Conservation (phyloP, 768 basidiomycete species). For the Lactifluus echinatus region DNA sequence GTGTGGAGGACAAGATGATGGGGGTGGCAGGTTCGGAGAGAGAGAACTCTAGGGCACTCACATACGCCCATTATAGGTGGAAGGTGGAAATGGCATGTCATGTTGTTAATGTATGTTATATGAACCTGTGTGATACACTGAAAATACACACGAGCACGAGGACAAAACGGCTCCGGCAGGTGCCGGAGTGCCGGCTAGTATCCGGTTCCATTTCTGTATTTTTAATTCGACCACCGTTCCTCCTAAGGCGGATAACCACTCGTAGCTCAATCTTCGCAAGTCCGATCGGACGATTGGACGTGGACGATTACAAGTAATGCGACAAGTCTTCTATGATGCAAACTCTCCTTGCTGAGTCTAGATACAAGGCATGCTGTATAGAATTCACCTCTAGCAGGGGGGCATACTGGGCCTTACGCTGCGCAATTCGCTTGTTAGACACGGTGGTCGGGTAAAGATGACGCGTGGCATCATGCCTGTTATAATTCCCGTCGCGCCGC, state of each 20-base stretch:
- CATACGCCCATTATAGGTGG: no score
- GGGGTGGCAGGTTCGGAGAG: not conserved
- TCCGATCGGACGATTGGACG: no score
- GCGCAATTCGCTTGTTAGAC: not conserved
- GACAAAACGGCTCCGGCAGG: no score
- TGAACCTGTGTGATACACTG: no score
- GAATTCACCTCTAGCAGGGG: not conserved
- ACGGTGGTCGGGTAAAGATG: not conserved
- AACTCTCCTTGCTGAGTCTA: not conserved
- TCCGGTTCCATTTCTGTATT: no score
- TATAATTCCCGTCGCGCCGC: not conserved
- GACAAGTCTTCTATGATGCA: not conserved
- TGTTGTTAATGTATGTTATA: not conserved
- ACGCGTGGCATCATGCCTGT: not conserved
- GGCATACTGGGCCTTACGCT: not conserved
- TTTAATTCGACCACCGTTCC: no score
- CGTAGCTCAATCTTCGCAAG: not conserved
- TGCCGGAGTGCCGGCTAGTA: no score
- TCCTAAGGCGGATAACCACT: no score
- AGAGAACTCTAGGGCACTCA: not conserved
- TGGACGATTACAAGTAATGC: not conserved
- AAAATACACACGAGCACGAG: no score
- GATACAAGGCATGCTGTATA: not conserved
- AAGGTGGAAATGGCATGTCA: not conserved
- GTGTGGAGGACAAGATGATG: not conserved